Evolutionary conservation across 75 land plant species (phyloP), one percentile per base, ranked within the genome.

Genomic region (Chamaecyparis obtusa): DNA sequence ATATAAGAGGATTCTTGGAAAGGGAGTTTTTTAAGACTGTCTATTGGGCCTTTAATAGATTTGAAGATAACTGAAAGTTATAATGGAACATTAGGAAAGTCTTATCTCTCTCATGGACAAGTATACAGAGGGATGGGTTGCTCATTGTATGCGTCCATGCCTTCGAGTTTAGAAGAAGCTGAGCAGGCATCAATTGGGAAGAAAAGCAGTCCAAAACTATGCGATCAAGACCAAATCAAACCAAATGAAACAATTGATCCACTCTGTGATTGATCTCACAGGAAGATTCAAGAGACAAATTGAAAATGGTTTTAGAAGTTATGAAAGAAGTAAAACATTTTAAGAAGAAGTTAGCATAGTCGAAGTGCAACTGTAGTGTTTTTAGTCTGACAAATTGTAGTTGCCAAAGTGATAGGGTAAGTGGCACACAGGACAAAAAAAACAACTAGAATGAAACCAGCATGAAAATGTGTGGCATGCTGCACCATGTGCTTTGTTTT

Each of bases 101-200:
- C 99, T 83, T 98, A 98, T 91, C 91, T 98, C 84, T 95, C 97
- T 79, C 96, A 97, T 88, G 99, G 99, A 83, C 92, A 96, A 89
- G 96, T 97, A 71, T 97, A 97, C 83, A 97, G 94, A 13, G 95
- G 95, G 77, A 84, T 97, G 83, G 95, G 99, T 30, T 97, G 96
- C 88, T 90, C 93, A 69, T 93, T 97, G 75, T 97, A 96, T 92
- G 99, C 95, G 55, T 95, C 99, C 30, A 91, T 96, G 94, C 99
- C 99, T 78, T 92, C 89, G 82, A 87, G 89, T 86, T 88, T 91
- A 85, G 91, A 89, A 43, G 91, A 94, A 84, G 82, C 87, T 37
- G 86, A 79, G 15, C 91, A 91, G 85, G 86, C 91, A 83, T 94
- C 95, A 79, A 90, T 88, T 44, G 90, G 94, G 90, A 86, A 76